Conservation (phyloP, 306 rosid genomes). For the Argentina anserina region DNA sequence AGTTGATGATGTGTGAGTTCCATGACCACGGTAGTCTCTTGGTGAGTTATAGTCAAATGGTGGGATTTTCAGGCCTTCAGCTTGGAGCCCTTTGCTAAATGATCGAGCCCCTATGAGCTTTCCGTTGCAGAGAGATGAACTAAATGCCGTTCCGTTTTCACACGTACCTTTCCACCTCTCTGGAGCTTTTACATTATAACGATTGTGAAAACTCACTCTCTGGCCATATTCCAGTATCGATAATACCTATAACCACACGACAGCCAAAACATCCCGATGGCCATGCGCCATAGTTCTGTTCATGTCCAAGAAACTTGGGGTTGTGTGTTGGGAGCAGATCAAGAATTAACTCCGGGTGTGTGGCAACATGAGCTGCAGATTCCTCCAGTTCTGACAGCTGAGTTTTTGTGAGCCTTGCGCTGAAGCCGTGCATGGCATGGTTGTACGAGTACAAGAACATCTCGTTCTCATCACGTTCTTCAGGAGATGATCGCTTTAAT, state of each 20-base stretch:
- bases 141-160: conserved; percentile 10
- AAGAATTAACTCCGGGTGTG: background rate
- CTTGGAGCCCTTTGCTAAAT: conserved; percentile 1
- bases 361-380: conserved; percentile 6
- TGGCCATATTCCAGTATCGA: conserved; percentile 24
- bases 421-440: conserved; percentile 24
- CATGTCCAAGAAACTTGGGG: conserved; percentile 14
- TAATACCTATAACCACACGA: conserved; percentile 8
- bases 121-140: conserved; percentile 21
- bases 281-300: conserved; percentile 8
- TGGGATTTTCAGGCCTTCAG: background rate
- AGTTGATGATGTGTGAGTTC: conserved; percentile 24
- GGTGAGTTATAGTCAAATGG: background rate
- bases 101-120: conserved; percentile 25
- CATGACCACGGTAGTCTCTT: conserved; percentile 12
- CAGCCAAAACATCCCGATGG: conserved; percentile 17
- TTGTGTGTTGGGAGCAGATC: conserved; percentile 8
- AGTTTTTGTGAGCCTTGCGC: conserved; percentile 6
- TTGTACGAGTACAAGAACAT: conserved; percentile 22
- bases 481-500: background rate
- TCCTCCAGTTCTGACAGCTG: background rate
- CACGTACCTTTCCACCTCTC: conserved; percentile 22
- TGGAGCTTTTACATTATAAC: conserved; percentile 15
- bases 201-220: conserved; percentile 43
- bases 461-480: background rate